Percentiles rank a stretch among this genome's conserved stretches.
These are phyloP conservation scores for Rhodotorula sp. DNA, from an alignment of 1,284 basidiomycete species.

Conservation along the genomic window DNA sequence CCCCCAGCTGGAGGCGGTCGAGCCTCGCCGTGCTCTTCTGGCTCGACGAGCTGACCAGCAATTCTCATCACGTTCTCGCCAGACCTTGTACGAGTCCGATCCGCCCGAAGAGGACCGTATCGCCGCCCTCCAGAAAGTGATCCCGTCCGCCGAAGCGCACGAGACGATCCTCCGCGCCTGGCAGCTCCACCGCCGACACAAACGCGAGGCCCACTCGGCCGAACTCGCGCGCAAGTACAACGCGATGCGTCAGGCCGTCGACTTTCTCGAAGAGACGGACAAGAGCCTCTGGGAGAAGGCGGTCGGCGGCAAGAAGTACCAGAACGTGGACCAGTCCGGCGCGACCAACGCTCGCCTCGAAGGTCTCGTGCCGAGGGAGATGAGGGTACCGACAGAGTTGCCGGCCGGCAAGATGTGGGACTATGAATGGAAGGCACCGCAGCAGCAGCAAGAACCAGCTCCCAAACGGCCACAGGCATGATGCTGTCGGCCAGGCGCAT, in stretches of 20 bases:
- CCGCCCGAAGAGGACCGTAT: slow-evolving; percentile 36
- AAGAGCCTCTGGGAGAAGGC: slow-evolving; percentile 28
- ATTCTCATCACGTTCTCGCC: not conserved
- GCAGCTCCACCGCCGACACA: slow-evolving; percentile 72
- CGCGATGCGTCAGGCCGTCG: slow-evolving; percentile 39
- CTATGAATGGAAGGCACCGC: slow-evolving; percentile 36
- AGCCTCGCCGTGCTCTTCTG: not conserved
- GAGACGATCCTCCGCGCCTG: slow-evolving; percentile 91
- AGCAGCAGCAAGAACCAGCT: slow-evolving; percentile 1
- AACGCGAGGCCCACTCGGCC: slow-evolving; percentile 60
- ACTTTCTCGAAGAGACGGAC: slow-evolving; percentile 41
- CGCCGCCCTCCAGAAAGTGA: slow-evolving; percentile 33
- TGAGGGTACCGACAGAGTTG: slow-evolving; percentile 37
- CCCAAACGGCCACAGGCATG: slow-evolving; percentile 5
- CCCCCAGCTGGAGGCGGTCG: not conserved
- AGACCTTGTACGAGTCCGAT: slow-evolving; percentile 36
- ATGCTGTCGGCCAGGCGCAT: not conserved
- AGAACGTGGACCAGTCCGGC: slow-evolving; percentile 35
- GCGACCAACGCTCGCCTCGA: slow-evolving; percentile 31
- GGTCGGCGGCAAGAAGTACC: slow-evolving; percentile 37
- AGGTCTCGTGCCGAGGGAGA: slow-evolving; percentile 39
- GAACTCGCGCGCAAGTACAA: slow-evolving; percentile 39
- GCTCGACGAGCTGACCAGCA: not conserved
- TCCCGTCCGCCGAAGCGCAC: slow-evolving; percentile 65
- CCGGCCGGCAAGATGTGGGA: slow-evolving; percentile 35